Conservation (phyloP, 257 asterid genomes). For the Pogostemon cablin region DNA sequence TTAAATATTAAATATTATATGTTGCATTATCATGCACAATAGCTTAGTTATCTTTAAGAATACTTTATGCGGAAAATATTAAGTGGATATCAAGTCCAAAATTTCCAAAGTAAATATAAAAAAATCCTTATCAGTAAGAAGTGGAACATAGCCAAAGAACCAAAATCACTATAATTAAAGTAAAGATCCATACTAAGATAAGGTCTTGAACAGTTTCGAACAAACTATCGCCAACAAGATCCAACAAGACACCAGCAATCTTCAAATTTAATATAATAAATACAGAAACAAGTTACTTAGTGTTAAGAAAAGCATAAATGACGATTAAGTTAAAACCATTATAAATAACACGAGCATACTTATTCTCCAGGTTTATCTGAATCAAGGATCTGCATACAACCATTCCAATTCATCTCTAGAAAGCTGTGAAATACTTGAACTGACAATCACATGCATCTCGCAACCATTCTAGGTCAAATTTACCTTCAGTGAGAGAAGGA, state of each 20-base stretch:
- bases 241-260: constrained; percentile 96
- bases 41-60: constrained; percentile 25
- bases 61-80: constrained; percentile 5
- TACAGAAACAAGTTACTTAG: constrained; percentile 27
- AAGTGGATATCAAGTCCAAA: constrained; percentile 18
- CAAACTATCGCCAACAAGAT: constrained; percentile 93
- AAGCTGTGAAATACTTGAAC: constrained; percentile 78
- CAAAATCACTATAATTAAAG: constrained; percentile 19
- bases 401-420: constrained; percentile 94
- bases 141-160: constrained; percentile 23
- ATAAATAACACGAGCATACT: constrained; percentile 47
- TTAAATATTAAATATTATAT: constrained; percentile 23
- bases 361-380: constrained; percentile 95
- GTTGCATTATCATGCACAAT: constrained; percentile 32
- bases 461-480: constrained; percentile 85
- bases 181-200: constrained; percentile 59
- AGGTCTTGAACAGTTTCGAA: constrained; percentile 95
- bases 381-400: constrained; percentile 91
- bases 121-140: constrained; percentile 6
- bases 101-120: constrained; percentile 11
- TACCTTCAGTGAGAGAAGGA: constrained; percentile 44
- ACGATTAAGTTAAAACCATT: constrained; percentile 24
- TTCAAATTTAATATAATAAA: constrained; percentile 38
- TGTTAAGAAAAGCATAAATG: constrained; percentile 18
- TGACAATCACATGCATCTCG: constrained; percentile 79